Percentiles rank a stretch among this genome's conserved stretches.
Conservation (phyloP, 306 rosid species). For the apple (Malus domestica) region ASM211411v1 NC_041797.1:6261501-6262000, state of each 20-base stretch:
- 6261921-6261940: constrained; percentile 67
- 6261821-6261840: constrained; percentile 78
- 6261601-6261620: constrained; percentile 67
- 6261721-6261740: constrained; percentile 81
- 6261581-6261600: constrained; percentile 35
- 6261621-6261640: constrained; percentile 81
- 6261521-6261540: constrained; percentile 86
- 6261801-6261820: constrained; percentile 71
- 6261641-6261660: constrained; percentile 64
- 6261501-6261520: constrained; percentile 80
- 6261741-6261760: constrained; percentile 77
- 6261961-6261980: constrained; percentile 84
- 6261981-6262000: constrained; percentile 22
- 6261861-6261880: constrained; percentile 70
- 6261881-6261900: constrained; percentile 61
- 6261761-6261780: constrained; percentile 87
- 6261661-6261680: constrained; percentile 68
- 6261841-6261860: constrained; percentile 92
- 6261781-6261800: constrained; percentile 51
- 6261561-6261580: constrained; percentile 87
- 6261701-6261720: constrained; percentile 75
- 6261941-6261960: constrained; percentile 60
- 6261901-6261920: constrained; percentile 57
- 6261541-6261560: constrained; percentile 87
- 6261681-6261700: constrained; percentile 52